Base-by-base conservation (phyloP, 2,329 filamentous ascomycete genomes). In the Exophiala xenobiotica region DNA sequence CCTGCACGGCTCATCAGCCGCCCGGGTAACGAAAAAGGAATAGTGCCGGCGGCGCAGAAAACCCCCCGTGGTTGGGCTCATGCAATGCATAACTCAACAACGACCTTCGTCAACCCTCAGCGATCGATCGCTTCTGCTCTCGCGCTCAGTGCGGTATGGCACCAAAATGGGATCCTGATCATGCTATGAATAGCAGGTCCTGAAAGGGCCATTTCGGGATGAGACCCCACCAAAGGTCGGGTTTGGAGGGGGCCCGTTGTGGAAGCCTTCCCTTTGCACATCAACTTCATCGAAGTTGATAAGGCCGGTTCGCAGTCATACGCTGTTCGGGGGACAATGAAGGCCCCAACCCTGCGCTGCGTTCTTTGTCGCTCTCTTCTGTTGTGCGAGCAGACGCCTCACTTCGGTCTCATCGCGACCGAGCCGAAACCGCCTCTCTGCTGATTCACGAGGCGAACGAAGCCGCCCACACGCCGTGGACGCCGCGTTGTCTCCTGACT, bases 21-120 rank as follows among this genome's bases (percentile, higher is more conserved):
- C 26, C 12, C 12, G 26, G 26, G 26, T 12, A 27, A 27, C 26
- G 26, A 27, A 27, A 27, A 27, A 27, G 26, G 26, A 27, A 27
- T 27, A 12, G 26, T 27, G 26, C 12, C 26, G 19, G n/a, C 38
- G 38, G 38, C 18, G 19, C 9, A 23, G 38, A 6, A 24, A 38
- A 41, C 5, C 38, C 38, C 5, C 38, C 38, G 38, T 41, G n/a
- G 38, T 41, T 41, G 38, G n/a, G 38, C 38, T 41, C 6, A 41
- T 41, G 38, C 38, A n/a, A 41, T 24, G 38, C 19, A 41, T 41
- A 41, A 41, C 38, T 41, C 38, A 41, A 41, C 19, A 41, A 5
- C 19, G 19, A 9, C 38, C 38, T 41, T 41, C 38, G 38, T 41
- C 4, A 41, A 41, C 38, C 19, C 38, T 41, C 14, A 3, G 11